Evolutionary conservation across 768 basidiomycete genomes (phyloP).

Genomic region (Coprinopsis strossmayeri): DNA sequence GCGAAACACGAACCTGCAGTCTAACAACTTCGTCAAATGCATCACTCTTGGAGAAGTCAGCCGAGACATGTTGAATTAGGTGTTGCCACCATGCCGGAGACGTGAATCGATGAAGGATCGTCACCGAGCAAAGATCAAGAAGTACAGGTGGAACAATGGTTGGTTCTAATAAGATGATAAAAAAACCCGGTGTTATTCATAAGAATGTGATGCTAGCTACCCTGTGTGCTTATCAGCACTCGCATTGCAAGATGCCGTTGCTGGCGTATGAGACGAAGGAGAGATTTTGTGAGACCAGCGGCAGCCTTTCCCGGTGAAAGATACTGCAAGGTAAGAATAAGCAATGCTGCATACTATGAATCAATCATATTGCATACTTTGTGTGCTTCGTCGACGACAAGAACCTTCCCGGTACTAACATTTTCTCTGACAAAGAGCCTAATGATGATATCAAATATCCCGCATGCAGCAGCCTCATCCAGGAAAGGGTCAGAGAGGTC

Average conservation of each 20-base stretch:
- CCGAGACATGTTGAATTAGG: slow-evolving; percentile 58
- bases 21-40: slow-evolving; percentile 63
- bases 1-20: slow-evolving; percentile 41
- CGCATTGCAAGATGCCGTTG: slow-evolving; percentile 70
- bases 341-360: neutral
- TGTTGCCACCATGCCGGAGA: slow-evolving; percentile 76
- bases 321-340: slow-evolving; percentile 36
- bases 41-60: slow-evolving; percentile 49
- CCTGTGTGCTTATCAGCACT: slow-evolving; percentile 71
- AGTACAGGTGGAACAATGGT: slow-evolving; percentile 65
- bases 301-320: slow-evolving; percentile 39
- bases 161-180: slow-evolving; percentile 40
- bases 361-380: slow-evolving; percentile 36
- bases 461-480: slow-evolving; percentile 60
- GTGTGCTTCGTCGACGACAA: slow-evolving; percentile 72
- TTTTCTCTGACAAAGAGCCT: slow-evolving; percentile 58
- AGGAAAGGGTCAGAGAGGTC: slow-evolving; percentile 73
- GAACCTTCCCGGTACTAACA: slow-evolving; percentile 56
- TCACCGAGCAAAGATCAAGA: slow-evolving; percentile 58
- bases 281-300: slow-evolving; percentile 49
- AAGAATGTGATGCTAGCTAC: slow-evolving; percentile 20
- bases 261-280: slow-evolving; percentile 57
- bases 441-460: slow-evolving; percentile 62
- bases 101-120: slow-evolving; percentile 68
- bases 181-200: neutral